Evolutionary conservation across 2,329 filamentous ascomycete genomes (phyloP).

Genomic region (Trematosphaeria pertusa): DNA sequence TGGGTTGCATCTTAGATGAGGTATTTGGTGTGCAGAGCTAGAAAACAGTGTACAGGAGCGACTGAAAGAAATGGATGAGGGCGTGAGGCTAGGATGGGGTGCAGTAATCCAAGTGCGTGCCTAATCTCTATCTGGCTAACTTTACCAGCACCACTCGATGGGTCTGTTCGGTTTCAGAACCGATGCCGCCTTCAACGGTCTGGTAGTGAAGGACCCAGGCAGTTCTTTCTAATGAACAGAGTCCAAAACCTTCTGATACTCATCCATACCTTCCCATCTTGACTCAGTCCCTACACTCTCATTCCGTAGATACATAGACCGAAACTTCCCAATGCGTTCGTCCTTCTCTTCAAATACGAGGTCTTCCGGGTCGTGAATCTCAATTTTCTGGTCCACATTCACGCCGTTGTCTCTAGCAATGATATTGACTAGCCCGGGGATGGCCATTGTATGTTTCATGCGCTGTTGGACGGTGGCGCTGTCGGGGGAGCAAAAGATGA

Average conservation of each 20-base stretch:
- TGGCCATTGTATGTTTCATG: conserved; percentile 40
- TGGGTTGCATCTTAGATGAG: too few species aligned
- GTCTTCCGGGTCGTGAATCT: conserved; percentile 35
- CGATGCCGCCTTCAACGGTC: too few species aligned
- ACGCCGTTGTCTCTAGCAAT: conserved; percentile 31
- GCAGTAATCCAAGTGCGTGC: too few species aligned
- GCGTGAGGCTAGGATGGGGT: too few species aligned
- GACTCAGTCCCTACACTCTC: conserved; percentile 29
- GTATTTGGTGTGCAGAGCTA: too few species aligned
- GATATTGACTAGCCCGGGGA: conserved; percentile 34
- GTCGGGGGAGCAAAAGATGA: conserved; percentile 37
- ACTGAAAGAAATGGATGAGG: too few species aligned
- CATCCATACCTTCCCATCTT: conserved; percentile 24
- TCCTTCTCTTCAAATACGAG: conserved; percentile 24
- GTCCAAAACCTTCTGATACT: conserved; percentile 18
- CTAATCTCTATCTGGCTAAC: too few species aligned
- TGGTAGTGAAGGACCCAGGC: too few species aligned
- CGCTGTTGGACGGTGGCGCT: conserved; percentile 29
- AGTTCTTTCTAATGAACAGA: too few species aligned
- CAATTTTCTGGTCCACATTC: conserved; percentile 33
- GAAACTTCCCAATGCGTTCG: conserved; percentile 24
- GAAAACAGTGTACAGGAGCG: too few species aligned
- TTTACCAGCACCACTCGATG: too few species aligned
- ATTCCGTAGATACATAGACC: conserved; percentile 29
- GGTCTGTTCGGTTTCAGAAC: too few species aligned